Evolutionary conservation across 805 yeast genomes (phyloP), one percentile per base, ranked within the genome.

Genomic region (Spencermartinsiella europaea): DNA sequence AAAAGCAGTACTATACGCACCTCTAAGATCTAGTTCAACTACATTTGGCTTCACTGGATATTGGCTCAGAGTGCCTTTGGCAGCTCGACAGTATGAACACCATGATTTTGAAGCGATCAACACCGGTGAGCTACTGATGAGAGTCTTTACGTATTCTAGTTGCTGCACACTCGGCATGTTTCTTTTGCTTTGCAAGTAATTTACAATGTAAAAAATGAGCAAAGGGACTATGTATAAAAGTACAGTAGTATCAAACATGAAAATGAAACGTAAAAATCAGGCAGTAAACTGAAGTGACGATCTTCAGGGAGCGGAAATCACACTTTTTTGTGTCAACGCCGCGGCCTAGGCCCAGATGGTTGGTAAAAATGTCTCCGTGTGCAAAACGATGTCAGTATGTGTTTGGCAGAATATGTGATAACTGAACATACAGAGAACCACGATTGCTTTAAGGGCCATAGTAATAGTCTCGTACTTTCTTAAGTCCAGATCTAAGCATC

Each of bases 21-120:
- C 49, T 17, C 54, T 46, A 31, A 56, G 56, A 56, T 80, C 82
- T 54, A 80, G 71, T 61, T 80, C 83, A 28, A 80, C 49, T 28
- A 78, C 63, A 50, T 70, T 73, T n/a, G 80, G 79, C 36, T 77
- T 74, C 31, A 69, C 70, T 39, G 74, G 66, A 34, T 61, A 53
- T 3, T 55, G 58, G 17, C 57, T 49, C 15, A 74, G 56, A 14
- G 77, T 69, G 37, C 61, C 63, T 70, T 73, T 79, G 53, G 67
- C 72, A 58, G 59, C 69, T 53, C 58, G 70, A 73, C 62, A 72
- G 69, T 45, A 67, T 66, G 84, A 83, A 60, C 85, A 80, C 65
- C 79, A 79, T 36, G 85, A 72, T 69, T 85, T 86, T 36, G 95
- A 81, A 34, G 95, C 95, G 52, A 89, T 78, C 62, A 89, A 85